Base-by-base conservation (phyloP, 768 basidiomycete genomes). In the Hygrophoropsis aurantiaca region DNA sequence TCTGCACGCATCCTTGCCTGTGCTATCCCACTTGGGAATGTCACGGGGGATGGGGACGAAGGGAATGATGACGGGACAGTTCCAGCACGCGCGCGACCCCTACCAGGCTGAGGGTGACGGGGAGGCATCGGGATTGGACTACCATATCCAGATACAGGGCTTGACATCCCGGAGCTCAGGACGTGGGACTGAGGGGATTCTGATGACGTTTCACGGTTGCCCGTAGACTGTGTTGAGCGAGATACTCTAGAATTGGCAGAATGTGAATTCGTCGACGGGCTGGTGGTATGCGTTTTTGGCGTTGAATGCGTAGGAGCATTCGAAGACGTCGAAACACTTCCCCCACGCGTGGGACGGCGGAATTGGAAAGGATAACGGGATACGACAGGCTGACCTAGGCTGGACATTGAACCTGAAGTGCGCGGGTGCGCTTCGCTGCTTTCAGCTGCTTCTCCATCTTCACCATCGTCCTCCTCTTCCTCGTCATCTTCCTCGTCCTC, bases 361-460 rank as follows among this genome's bases (percentile, higher is more conserved):
- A 80, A 78, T 44, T 79, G 74, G 74, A 87, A 87, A 9, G 85
- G 87, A 58, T 84, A 86, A 0, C 83, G 77, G 19, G 86, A 82
- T 26, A 70, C 64, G 43, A 92, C 74, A 1, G 88, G 90, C 19
- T 86, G 84, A 3, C 90, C 90, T 5, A 93, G 77, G 51, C 85
- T 88, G 3, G 90, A 92, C 83, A 93, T 82, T 7, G 90, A 92
- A 16, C 82, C 87, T 0, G 88, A 89, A 4, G 80, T 85, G 15
- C 83, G 75, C 34, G 80, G 81, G 4, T 82, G 78, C 0, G 84
- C 83, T 34, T 73, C 74, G 37, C 74, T 76, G 42, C 70, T 71
- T 35, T 68, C 69, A 34, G 64, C 68, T 4, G 33, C 52, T 19
- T 68, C 72, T 19, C 63, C 70, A 11, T 57, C 66, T 2, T 53